Conservation (phyloP, 345 rosid genomes). For the Kandelia obovata region DNA sequence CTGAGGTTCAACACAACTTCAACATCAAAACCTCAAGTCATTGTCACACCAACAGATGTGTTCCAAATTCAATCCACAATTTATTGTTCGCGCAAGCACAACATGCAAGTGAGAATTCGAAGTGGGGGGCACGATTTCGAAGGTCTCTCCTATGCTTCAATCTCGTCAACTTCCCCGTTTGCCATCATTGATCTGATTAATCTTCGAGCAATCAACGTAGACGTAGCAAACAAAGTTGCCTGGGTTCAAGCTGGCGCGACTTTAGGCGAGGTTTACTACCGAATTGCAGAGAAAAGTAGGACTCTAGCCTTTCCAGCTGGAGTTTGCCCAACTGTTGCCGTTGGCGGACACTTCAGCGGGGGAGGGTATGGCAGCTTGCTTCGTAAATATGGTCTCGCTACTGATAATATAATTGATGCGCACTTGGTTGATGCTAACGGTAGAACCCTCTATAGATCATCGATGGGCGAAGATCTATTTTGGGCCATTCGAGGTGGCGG, state of each 20-base stretch:
- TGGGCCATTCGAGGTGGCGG: conserved; percentile 24
- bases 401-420: conserved; percentile 14
- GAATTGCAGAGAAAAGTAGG: conserved; percentile 11
- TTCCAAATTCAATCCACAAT: conserved; percentile 12
- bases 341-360: conserved; percentile 28
- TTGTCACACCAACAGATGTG: conserved; percentile 8
- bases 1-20: conserved; percentile 7
- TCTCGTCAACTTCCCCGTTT: conserved; percentile 6
- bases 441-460: conserved; percentile 9
- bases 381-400: conserved; percentile 22
- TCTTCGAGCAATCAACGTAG: conserved; percentile 9
- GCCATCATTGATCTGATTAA: conserved; percentile 18
- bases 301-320: conserved; percentile 24
- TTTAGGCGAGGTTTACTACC: conserved; percentile 15
- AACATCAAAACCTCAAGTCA: conserved; percentile 14
- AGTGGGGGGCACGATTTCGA: conserved; percentile 23
- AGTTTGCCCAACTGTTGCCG: conserved; percentile 16
- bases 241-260: conserved; percentile 29
- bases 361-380: conserved; percentile 18
- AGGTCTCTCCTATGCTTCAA: conserved; percentile 16
- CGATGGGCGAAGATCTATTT: conserved; percentile 19
- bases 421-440: conserved; percentile 13
- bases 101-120: conserved; percentile 17
- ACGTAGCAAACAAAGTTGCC: conserved; percentile 11
- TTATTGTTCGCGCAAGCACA: neutral